Conservation (phyloP, 169 alveolate genomes). For the Theileria parva region DNA sequence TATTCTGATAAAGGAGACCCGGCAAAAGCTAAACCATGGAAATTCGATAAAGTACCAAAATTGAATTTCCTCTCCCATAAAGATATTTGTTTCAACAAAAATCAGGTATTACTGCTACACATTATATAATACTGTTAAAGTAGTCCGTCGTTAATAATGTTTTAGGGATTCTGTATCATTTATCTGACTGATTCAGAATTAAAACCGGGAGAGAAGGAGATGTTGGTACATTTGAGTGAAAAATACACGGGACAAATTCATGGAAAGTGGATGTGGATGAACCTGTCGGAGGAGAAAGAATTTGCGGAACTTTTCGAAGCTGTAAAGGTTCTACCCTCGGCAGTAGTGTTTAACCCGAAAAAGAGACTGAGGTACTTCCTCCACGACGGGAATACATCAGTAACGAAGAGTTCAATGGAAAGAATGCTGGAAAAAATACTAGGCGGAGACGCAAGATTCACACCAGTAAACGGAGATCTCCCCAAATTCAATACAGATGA, state of each 20-base stretch:
- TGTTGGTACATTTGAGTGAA: constrained; percentile 79
- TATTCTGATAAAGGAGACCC: constrained; percentile 78
- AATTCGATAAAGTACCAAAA: constrained; percentile 79
- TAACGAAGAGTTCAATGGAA: constrained; percentile 72
- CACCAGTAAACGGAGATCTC: constrained; percentile 73
- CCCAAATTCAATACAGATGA: constrained; percentile 71
- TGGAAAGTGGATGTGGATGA: constrained; percentile 88
- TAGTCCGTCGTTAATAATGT: not conserved
- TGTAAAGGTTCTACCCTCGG: constrained; percentile 74
- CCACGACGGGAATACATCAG: constrained; percentile 71
- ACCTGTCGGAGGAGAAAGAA: constrained; percentile 74
- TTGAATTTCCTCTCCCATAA: constrained; percentile 79
- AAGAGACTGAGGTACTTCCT: constrained; percentile 77
- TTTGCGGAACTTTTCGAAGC: constrained; percentile 73
- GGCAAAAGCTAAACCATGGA: constrained; percentile 86
- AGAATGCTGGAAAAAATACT: constrained; percentile 80
- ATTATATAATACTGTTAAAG: not conserved
- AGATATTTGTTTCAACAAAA: constrained; percentile 84
- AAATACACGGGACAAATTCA: constrained; percentile 79
- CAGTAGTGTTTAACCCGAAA: constrained; percentile 81
- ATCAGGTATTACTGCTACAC: constrained; percentile 25
- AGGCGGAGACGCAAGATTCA: constrained; percentile 84
- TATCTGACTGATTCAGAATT: constrained; percentile 77
- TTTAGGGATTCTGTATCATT: constrained; percentile 79
- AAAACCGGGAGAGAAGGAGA: constrained; percentile 72